Base-by-base conservation (phyloP, 1,139 yeast species). In the Zygosaccharomyces pseudobailii region DNA sequence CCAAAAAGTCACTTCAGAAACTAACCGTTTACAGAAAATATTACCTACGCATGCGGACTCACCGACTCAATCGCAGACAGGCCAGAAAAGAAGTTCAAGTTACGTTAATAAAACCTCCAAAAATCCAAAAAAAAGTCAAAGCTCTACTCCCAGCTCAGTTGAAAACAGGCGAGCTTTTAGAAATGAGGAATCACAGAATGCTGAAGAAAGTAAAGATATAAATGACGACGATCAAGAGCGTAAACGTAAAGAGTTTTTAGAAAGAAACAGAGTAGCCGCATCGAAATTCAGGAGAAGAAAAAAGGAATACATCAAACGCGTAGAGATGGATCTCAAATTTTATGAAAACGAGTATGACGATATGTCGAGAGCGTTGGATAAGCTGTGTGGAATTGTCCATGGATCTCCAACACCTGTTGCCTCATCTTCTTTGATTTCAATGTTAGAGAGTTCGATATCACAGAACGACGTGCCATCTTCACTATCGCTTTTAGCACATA, bases 251-350 rank as follows among this genome's bases (percentile, higher is more conserved):
- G 83, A 77, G 55, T 92, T 92, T 58, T 70, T 92, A 55, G 98
- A 92, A 65, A 75, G 97, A 52, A 92, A 92, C 66, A 76, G 98
- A 52, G 80, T 92, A 10, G 99, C 99, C 0, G 98, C 98, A 0
- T 82, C 94, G 34, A 90, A 89, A 67, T 94, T 97, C 71, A 80
- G 99, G 49, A 95, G 87, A 67, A 79, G 97, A 45, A 94, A 92
- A 75, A 92, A 94, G 70, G 90, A 87, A 63, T 84, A 87, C 74
- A 78, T 88, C 37, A 83, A 80, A 50, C 85, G 84, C 56, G 83
- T 92, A 79, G 95, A 90, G 65, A 80, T 76, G 41, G 95, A 89
- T 62, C 74, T 78, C 66, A 75, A 74, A 30, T 83, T 78, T 57
- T 87, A 82, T 64, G 76, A 87, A 20, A 67, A 75, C 10, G 94